phyloP scores from a whole-genome alignment of 352 stramenopile species.

The Thraustotheca clavata region DNA sequence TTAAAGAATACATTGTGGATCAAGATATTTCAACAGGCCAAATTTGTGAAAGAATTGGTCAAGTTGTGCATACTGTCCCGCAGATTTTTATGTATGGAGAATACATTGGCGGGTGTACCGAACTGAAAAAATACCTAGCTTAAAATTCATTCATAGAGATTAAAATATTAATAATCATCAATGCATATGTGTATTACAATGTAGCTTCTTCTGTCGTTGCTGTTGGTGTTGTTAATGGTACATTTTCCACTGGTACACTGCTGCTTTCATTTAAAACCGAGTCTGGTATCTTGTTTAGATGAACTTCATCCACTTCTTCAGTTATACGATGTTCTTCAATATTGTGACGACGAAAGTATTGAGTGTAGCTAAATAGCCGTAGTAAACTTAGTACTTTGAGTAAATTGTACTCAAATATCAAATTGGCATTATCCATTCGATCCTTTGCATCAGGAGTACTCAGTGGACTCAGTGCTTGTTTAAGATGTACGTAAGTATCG shows the following conservation, averaged over 20 bases:
- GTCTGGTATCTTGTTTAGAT: no score
- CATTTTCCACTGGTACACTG: no score
- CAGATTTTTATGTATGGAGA: constrained; percentile 71
- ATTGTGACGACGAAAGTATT: constrained; percentile 24
- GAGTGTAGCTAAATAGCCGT: constrained; percentile 64
- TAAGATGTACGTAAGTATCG: constrained; percentile 62
- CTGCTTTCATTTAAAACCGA: no score
- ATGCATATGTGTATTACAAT: no score
- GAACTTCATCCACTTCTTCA: not conserved
- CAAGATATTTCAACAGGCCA: constrained; percentile 13
- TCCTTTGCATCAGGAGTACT: constrained; percentile 59
- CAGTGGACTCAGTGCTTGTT: constrained; percentile 47
- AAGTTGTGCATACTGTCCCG: constrained; percentile 55
- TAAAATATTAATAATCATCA: no score
- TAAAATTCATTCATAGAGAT: no score
- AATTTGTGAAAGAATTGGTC: constrained; percentile 1
- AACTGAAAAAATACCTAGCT: constrained; percentile 54
- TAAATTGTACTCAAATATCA: constrained; percentile 71
- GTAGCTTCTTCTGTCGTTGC: no score
- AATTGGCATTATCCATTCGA: constrained; percentile 66
- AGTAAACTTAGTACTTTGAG: constrained; percentile 62
- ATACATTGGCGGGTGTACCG: constrained; percentile 72
- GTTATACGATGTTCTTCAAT: not conserved
- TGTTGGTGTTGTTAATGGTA: no score
- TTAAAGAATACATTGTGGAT: constrained; percentile 57